Evolutionary conservation across 1,284 basidiomycete species (phyloP).

Genomic region (Papiliotrema fonsecae): DNA sequence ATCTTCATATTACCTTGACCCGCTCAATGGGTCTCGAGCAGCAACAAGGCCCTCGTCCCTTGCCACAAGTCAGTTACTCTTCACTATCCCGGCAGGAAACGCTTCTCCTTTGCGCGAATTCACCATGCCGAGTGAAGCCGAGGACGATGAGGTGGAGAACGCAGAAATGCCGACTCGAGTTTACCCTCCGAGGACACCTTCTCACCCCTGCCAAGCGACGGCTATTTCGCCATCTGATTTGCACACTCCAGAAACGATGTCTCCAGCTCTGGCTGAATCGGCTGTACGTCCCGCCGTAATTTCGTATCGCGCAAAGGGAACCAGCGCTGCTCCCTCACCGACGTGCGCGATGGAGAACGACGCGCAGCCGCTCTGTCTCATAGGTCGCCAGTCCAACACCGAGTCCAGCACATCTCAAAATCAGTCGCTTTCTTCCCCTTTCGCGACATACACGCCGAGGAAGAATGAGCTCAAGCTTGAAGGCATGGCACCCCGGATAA

Average conservation of each 20-base stretch:
- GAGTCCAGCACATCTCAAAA: background rate
- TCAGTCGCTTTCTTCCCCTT: background rate
- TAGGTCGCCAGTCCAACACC: background rate
- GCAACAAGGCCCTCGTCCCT: background rate
- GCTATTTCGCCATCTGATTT: background rate
- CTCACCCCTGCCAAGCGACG: background rate
- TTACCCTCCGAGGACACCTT: background rate
- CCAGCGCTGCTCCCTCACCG: background rate
- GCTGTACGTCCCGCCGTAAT: too few relatives aligned
- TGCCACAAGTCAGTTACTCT: background rate
- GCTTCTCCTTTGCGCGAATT: background rate
- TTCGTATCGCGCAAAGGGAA: background rate
- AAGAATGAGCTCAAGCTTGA: background rate
- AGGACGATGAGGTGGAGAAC: background rate
- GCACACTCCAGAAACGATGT: background rate
- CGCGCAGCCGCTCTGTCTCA: background rate
- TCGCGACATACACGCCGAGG: background rate
- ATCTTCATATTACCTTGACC: slow-evolving; percentile 3
- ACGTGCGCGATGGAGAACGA: too few relatives aligned
- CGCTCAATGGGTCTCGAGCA: background rate
- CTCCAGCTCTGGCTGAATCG: too few relatives aligned
- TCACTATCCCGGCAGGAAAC: background rate
- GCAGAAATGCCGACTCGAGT: background rate
- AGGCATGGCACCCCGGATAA: background rate
- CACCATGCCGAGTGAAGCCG: background rate